phyloP scores from a whole-genome alignment of 1,284 basidiomycete genomes.

The Ceratobasidium sp. region DNA sequence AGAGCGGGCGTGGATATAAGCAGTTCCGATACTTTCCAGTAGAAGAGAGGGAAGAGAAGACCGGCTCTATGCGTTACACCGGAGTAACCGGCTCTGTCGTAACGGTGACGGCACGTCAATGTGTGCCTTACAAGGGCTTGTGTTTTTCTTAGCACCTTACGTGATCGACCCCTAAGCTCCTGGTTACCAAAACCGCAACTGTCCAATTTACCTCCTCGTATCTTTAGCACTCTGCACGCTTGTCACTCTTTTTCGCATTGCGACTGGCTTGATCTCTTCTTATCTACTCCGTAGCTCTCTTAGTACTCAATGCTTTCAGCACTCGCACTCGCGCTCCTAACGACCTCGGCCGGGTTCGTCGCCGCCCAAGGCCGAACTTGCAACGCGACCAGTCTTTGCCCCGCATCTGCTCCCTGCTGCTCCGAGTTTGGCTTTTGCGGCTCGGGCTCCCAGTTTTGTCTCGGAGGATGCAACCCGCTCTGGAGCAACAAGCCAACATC shows the following conservation, averaged over 20 bases:
- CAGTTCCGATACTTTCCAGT: too few species aligned
- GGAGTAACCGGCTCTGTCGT: not conserved
- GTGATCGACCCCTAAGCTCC: not conserved
- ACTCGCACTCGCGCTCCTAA: not conserved
- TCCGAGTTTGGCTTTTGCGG: slow-evolving; percentile 43
- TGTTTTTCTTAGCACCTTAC: not conserved
- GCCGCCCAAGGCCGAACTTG: slow-evolving; percentile 33
- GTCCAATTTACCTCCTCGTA: slow-evolving; percentile 2
- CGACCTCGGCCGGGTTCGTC: not conserved
- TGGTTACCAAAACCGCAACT: slow-evolving; percentile 17
- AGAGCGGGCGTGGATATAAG: too few species aligned
- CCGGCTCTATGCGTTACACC: not conserved
- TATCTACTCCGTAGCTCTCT: not conserved
- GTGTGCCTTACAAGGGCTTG: not conserved
- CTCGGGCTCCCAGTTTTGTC: slow-evolving; percentile 58
- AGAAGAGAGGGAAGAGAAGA: too few species aligned
- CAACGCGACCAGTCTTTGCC: slow-evolving; percentile 34
- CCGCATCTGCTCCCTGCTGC: slow-evolving; percentile 39
- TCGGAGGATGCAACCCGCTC: slow-evolving; percentile 83
- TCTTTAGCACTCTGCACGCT: not conserved
- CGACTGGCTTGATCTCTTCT: not conserved
- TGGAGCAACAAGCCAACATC: slow-evolving; percentile 61
- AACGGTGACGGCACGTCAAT: not conserved
- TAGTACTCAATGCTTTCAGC: slow-evolving; percentile 4
- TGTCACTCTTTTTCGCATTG: not conserved